phyloP scores from a whole-genome alignment of 495 filamentous ascomycete species.

The Monascus purpureus region DNA sequence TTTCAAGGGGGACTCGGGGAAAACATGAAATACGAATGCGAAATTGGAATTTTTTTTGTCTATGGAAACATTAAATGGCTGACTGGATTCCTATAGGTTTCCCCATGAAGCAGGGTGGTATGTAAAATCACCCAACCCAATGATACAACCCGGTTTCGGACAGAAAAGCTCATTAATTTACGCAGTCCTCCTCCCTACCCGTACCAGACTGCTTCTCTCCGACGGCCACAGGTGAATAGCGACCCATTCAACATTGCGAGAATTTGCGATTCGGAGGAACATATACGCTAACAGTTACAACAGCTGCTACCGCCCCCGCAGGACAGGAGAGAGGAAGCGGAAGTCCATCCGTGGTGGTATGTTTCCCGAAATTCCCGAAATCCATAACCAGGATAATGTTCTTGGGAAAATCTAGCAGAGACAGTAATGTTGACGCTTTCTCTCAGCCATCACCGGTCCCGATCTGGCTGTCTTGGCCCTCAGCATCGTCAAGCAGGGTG shows the following conservation, averaged over 20 bases:
- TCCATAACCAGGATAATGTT: not conserved
- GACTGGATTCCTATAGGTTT: conserved; percentile 43
- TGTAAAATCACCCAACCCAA: no score
- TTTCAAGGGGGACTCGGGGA: not conserved
- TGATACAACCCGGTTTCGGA: no score
- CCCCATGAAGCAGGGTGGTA: conserved; percentile 98
- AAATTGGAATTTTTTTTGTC: not conserved
- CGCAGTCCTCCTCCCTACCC: conserved; percentile 73
- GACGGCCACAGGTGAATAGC: conserved; percentile 43
- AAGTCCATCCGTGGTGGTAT: conserved; percentile 89
- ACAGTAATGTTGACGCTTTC: conserved; percentile 5
- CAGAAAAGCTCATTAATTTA: conserved; percentile 17
- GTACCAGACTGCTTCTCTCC: conserved; percentile 87
- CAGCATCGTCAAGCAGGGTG: conserved; percentile 92
- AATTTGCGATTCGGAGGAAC: not conserved
- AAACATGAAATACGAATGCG: not conserved
- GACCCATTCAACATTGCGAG: not conserved
- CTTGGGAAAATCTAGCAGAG: not conserved
- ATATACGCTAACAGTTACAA: conserved; percentile 19
- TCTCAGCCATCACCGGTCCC: conserved; percentile 67
- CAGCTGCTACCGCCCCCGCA: conserved; percentile 95
- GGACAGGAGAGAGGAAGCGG: conserved; percentile 95
- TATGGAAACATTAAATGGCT: conserved; percentile 6
- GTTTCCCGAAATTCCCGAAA: conserved; percentile 3
- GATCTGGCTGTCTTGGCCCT: conserved; percentile 90